Conservation (phyloP, 805 yeast genomes). For the Schizosaccharomyces octosporus region DNA sequence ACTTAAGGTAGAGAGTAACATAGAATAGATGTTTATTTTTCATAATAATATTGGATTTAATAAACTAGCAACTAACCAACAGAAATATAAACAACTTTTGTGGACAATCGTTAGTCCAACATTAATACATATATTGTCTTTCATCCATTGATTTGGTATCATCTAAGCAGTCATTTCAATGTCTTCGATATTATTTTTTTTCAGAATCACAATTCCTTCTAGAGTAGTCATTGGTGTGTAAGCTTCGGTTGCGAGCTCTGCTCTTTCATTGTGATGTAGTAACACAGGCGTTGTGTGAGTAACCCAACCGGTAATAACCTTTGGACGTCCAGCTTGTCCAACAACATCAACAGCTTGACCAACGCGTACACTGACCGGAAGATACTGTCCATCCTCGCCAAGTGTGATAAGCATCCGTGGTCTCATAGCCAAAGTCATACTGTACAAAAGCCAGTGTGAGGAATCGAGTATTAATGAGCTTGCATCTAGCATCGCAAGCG, state of each 20-base stretch:
- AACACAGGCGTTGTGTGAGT: conserved; percentile 94
- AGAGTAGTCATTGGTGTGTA: conserved; percentile 59
- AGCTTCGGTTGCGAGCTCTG: conserved; percentile 87
- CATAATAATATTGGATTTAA: too few species aligned
- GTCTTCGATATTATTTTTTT: conserved; percentile 28
- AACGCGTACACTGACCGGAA: conserved; percentile 88
- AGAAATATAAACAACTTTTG: not conserved
- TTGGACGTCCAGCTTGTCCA: conserved; percentile 97
- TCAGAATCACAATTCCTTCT: conserved; percentile 83
- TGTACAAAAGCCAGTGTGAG: conserved; percentile 57
- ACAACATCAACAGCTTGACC: conserved; percentile 98
- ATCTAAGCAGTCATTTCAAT: not conserved
- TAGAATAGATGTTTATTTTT: too few species aligned
- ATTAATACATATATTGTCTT: not conserved
- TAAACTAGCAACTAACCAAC: too few species aligned
- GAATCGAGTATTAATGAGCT: conserved; percentile 47
- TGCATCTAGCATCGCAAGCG: conserved; percentile 70
- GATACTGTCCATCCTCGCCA: conserved; percentile 70
- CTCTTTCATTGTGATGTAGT: conserved; percentile 81
- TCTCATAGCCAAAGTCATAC: conserved; percentile 64
- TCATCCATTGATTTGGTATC: not conserved
- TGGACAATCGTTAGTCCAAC: not conserved
- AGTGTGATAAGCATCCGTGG: conserved; percentile 86
- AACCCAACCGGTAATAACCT: conserved; percentile 98
- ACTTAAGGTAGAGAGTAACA: too few species aligned